These are phyloP conservation scores for Stagonosporopsis cucurbitacearum DNA, from an alignment of 2,329 filamentous ascomycete genomes.

Conservation along the genomic window DNA sequence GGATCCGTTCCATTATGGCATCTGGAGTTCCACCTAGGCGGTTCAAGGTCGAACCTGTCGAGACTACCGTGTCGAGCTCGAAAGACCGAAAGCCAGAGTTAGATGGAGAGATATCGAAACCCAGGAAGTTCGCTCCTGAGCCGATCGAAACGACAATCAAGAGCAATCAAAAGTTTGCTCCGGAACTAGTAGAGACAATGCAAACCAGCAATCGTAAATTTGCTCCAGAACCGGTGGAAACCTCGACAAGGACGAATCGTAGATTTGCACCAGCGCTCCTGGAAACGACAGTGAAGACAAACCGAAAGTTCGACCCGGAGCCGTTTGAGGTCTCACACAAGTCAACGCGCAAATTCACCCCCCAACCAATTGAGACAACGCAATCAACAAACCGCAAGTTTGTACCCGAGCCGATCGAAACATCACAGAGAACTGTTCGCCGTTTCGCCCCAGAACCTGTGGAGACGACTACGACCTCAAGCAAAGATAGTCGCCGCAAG, in stretches of 20 bases:
- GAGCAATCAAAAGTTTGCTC: conserved; percentile 67
- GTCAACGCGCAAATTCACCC: conserved; percentile 65
- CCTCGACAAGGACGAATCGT: conserved; percentile 32
- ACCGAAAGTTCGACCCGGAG: conserved; percentile 35
- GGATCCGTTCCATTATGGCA: conserved; percentile 33
- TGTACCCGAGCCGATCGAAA: conserved; percentile 36
- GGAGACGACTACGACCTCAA: conserved; percentile 33
- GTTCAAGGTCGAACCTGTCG: conserved; percentile 49
- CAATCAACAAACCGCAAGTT: conserved; percentile 35
- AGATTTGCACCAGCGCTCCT: conserved; percentile 66
- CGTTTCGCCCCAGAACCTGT: conserved; percentile 36
- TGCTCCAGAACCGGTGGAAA: conserved; percentile 42
- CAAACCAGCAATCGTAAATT: conserved; percentile 47
- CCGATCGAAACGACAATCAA: conserved; percentile 71
- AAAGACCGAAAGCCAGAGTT: conserved; percentile 71
- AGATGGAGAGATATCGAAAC: conserved; percentile 23
- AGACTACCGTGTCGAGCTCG: conserved; percentile 53
- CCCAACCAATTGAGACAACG: conserved; percentile 61
- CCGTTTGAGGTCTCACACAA: conserved; percentile 35
- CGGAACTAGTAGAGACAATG: conserved; percentile 77
- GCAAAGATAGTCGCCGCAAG: conserved; percentile 37
- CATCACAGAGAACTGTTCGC: conserved; percentile 51
- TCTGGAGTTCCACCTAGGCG: conserved; percentile 41
- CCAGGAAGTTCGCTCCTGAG: conserved; percentile 67
- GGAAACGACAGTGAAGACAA: conserved; percentile 43